These are phyloP conservation scores for Copromyces sp. DNA, from an alignment of 495 filamentous ascomycete species.

Conservation along the genomic window DNA sequence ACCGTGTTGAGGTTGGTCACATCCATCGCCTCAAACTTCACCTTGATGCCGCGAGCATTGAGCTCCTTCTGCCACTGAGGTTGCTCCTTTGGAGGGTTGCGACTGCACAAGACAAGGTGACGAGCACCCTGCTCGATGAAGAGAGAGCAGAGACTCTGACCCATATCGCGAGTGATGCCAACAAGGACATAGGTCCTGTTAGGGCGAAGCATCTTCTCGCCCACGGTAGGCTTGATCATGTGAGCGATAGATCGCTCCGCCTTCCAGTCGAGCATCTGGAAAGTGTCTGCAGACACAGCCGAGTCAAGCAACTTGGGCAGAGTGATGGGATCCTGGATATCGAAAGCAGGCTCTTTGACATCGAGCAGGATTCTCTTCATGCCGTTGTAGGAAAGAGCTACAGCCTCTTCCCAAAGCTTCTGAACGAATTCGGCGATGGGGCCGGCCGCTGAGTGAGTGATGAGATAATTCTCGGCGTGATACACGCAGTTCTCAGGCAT, in stretches of 20 bases:
- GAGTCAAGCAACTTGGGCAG: slow-evolving; percentile 16
- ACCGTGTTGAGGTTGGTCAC: slow-evolving; percentile 24
- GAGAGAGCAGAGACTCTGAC: slow-evolving; percentile 47
- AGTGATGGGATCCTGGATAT: neutral
- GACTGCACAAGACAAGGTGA: slow-evolving; percentile 46
- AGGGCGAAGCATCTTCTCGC: slow-evolving; percentile 17
- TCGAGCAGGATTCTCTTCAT: neutral
- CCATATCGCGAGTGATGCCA: slow-evolving; percentile 48
- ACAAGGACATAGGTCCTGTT: slow-evolving; percentile 48
- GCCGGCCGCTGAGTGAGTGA: neutral
- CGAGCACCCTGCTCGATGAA: slow-evolving; percentile 45
- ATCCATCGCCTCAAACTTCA: slow-evolving; percentile 27
- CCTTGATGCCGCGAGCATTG: slow-evolving; percentile 16
- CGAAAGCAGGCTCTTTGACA: neutral
- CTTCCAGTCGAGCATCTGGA: slow-evolving; percentile 31
- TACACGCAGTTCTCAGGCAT: slow-evolving; percentile 19
- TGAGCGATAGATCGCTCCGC: slow-evolving; percentile 17
- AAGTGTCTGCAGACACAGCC: neutral
- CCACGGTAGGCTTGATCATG: slow-evolving; percentile 8
- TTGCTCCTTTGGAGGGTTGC: slow-evolving; percentile 30
- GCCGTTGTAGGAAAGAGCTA: slow-evolving; percentile 9
- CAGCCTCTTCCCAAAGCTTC: slow-evolving; percentile 15
- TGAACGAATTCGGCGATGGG: neutral
- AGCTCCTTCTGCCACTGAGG: slow-evolving; percentile 36
- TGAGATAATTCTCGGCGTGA: neutral